Evolutionary conservation across 345 rosid genomes (phyloP).

Genomic region (Jatropha curcas): DNA sequence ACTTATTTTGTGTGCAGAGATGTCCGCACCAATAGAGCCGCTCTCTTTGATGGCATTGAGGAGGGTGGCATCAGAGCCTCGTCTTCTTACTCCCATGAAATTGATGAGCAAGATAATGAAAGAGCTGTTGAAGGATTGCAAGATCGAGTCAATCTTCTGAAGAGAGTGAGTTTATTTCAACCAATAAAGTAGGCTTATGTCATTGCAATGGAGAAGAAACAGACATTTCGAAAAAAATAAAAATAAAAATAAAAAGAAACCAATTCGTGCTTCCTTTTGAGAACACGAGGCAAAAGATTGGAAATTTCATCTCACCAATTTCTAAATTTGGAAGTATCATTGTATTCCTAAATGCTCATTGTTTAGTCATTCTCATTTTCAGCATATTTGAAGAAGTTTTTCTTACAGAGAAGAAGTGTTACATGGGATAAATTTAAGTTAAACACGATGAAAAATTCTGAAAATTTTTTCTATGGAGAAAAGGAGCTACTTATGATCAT

Average conservation of each 20-base stretch:
- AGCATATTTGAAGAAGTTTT: no score
- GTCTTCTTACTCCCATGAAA: slow-evolving; percentile 82
- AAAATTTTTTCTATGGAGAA: no score
- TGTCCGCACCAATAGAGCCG: slow-evolving; percentile 57
- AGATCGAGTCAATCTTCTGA: slow-evolving; percentile 81
- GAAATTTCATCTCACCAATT: background rate
- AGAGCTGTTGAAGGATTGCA: slow-evolving; percentile 91
- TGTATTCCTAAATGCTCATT: slow-evolving; percentile 4
- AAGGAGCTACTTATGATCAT: no score
- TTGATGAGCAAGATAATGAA: slow-evolving; percentile 91
- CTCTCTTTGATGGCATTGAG: slow-evolving; percentile 89
- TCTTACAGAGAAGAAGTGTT: no score
- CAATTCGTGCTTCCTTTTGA: background rate
- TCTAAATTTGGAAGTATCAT: background rate
- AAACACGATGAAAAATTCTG: no score
- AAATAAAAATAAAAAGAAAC: no score
- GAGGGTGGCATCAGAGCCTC: slow-evolving; percentile 96
- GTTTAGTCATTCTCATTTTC: no score
- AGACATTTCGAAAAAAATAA: no score
- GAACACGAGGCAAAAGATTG: background rate
- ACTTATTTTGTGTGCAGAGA: slow-evolving; percentile 51
- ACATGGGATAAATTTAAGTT: no score
- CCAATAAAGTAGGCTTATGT: background rate
- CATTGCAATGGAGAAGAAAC: background rate
- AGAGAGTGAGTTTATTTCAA: slow-evolving; percentile 58